phyloP scores from a whole-genome alignment of 176 grass and related monocot species.

The Stipa capillata region DNA sequence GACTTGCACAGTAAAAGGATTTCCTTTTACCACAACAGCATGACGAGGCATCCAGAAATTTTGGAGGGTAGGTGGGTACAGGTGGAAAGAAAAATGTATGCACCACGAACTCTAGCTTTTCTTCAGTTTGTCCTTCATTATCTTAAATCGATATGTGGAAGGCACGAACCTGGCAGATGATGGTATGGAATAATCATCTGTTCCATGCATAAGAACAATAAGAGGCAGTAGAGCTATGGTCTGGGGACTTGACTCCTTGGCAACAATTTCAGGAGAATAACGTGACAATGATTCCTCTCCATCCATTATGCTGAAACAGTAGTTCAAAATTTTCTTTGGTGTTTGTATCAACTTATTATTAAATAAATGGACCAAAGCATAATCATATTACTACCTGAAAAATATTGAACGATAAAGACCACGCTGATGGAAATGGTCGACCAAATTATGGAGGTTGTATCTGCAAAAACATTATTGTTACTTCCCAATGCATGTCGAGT shows the following conservation, averaged over 20 bases:
- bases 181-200: constrained; percentile 93
- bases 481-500: not conserved
- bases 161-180: constrained; percentile 69
- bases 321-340: not conserved
- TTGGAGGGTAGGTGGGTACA: not conserved
- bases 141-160: not conserved
- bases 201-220: constrained; percentile 92
- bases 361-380: constrained; percentile 3
- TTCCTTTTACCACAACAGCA: not conserved
- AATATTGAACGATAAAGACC: constrained; percentile 82
- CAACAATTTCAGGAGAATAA: constrained; percentile 86
- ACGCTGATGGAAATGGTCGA: constrained; percentile 86
- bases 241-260: constrained; percentile 48
- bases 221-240: constrained; percentile 63
- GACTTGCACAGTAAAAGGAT: not conserved
- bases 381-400: constrained; percentile 58
- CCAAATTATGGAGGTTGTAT: constrained; percentile 69
- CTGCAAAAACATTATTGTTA: constrained; percentile 32
- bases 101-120: not conserved
- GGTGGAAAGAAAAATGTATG: not conserved
- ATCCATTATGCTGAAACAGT: constrained; percentile 94
- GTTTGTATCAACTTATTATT: not conserved
- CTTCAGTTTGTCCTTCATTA: not conserved
- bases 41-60: not conserved
- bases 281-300: constrained; percentile 63